A percentile compares a stretch with the other conserved stretches of the same genome.
phyloP scores from a whole-genome alignment of 192 early-diverging fungal genomes.

The Pecoramyces ruminantium region DNA sequence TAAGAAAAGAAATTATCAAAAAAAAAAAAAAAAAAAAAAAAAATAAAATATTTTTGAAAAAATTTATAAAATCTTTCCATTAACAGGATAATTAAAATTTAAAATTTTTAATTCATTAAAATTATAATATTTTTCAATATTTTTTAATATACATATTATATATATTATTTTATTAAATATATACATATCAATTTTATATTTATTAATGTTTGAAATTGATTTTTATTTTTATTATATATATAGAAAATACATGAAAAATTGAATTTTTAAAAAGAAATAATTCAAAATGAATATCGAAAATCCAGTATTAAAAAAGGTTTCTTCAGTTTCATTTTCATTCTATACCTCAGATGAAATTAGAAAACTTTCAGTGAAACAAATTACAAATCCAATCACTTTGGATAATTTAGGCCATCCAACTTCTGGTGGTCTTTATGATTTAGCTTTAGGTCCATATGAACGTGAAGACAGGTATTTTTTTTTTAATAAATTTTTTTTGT shows the following conservation, averaged over 20 bases:
- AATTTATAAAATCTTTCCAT: too few relatives aligned
- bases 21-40: too few relatives aligned
- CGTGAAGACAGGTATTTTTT: constrained; percentile 46
- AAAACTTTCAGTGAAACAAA: constrained; percentile 85
- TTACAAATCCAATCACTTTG: constrained; percentile 71
- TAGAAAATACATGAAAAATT: background rate
- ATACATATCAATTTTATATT: too few relatives aligned
- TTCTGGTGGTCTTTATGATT: constrained; percentile 82
- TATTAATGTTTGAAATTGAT: too few relatives aligned
- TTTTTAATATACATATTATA: too few relatives aligned
- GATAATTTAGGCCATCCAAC: constrained; percentile 82
- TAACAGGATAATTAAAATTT: too few relatives aligned
- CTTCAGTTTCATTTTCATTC: constrained; percentile 81
- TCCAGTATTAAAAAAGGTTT: constrained; percentile 25
- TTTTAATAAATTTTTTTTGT: background rate
- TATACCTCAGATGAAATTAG: constrained; percentile 72
- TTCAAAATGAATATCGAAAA: background rate
- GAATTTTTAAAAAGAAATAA: background rate
- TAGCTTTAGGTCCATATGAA: constrained; percentile 80
- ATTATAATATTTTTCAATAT: too few relatives aligned
- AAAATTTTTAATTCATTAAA: too few relatives aligned
- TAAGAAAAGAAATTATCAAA: too few relatives aligned
- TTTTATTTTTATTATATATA: too few relatives aligned
- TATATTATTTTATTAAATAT: too few relatives aligned
- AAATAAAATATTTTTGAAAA: too few relatives aligned